Evolutionary conservation across 768 basidiomycete genomes (phyloP), one percentile per base, ranked within the genome.

Genomic region (Podaxis pistillaris): DNA sequence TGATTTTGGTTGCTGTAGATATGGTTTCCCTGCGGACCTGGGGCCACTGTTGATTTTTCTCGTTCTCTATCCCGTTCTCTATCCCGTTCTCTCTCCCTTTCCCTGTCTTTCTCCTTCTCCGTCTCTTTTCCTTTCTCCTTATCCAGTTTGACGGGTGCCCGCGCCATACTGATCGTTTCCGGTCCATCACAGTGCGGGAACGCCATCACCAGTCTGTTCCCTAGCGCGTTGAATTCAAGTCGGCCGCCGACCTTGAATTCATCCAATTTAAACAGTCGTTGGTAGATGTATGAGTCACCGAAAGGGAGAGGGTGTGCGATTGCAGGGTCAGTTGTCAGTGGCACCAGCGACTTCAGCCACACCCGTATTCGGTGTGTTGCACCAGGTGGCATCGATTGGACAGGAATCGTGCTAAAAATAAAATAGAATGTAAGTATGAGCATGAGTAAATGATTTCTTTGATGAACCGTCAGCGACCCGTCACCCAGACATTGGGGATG

Each of bases 241-340:
- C 77, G 71, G 0, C 78, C 78, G 17, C 88, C 87, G 15, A 90
- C 68, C 68, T 86, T 87, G 70, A 89, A 85, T 15, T 75, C 72
- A 67, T 89, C 87, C 22, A 76, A 77, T 71, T 87, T 87, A 82
- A 84, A 89, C 68, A 90, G 75, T 19, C 87, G 84, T 66, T 88
- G 86, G 71, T 84, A 89, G 61, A 85, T 72, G 68, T 80, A 84
- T 2, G 84, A 81, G 58, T 83, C 81, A 59, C 74, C 73, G 67
- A 78, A 77, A 13, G 79, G 76, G 52, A 81, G 71, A 13, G 69
- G 66, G 40, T 77, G 75, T 24, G 71, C 66, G 6, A 68, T 70
- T 15, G 67, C 67, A 59, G 70, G 75, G 44, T 75, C 72, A 36
- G 53, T 69, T 36, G 72, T 69, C 47, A 73, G 58, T 24, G 74